These are phyloP conservation scores for Fusarium sp. DNA, from an alignment of 2,329 filamentous ascomycete species.

Conservation along the genomic window DNA sequence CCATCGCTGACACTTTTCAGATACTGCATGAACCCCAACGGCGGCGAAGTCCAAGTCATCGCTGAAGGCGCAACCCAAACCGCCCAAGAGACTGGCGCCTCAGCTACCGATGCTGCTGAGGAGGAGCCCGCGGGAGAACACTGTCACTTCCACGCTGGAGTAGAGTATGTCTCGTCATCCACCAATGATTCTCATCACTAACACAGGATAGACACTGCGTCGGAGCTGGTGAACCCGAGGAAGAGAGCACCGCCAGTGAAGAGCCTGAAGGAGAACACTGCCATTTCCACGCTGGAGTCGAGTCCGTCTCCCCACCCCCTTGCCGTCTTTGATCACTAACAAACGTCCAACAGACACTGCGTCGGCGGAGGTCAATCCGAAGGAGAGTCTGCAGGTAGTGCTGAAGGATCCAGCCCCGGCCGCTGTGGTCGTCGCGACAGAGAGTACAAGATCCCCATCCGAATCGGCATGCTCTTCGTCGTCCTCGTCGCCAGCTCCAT, in stretches of 20 bases:
- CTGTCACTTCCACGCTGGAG: conserved; percentile 79
- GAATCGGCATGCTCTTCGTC: conserved; percentile 78
- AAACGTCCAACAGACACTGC: conserved; percentile 60
- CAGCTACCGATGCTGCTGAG: conserved; percentile 4
- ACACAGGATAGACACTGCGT: conserved; percentile 62
- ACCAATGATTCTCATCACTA: background rate
- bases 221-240: conserved; percentile 27
- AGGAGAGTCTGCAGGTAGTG: conserved; percentile 47
- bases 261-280: conserved; percentile 56
- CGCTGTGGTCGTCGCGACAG: conserved; percentile 57
- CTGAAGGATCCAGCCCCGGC: conserved; percentile 41
- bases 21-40: conserved; percentile 41
- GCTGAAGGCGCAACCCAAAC: conserved; percentile 23
- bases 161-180: conserved; percentile 63
- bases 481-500: conserved; percentile 73
- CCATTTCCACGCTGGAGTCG: conserved; percentile 79
- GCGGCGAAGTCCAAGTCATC: conserved; percentile 40
- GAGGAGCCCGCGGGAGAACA: conserved; percentile 46
- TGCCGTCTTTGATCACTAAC: conserved; percentile 5
- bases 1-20: background rate
- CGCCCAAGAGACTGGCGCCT: conserved; percentile 21
- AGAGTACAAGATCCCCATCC: conserved; percentile 73
- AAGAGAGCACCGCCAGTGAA: too few relatives aligned
- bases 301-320: conserved; percentile 58
- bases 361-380: conserved; percentile 45